Conservation (phyloP, 2,329 filamentous ascomycete genomes). For the Penicillium sp. region DNA sequence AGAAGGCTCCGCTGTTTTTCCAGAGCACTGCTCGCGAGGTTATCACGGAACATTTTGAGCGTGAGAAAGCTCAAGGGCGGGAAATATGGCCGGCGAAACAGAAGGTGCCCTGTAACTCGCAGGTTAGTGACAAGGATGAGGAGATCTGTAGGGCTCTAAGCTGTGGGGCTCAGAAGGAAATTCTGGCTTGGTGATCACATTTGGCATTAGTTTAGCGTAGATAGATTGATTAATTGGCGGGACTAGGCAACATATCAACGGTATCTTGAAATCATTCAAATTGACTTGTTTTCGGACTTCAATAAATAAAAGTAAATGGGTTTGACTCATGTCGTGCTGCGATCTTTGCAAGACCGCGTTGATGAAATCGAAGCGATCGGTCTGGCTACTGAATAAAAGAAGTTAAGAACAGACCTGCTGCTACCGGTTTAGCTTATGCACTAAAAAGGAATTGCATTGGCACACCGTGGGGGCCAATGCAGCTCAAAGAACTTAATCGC, state of each 20-base stretch:
- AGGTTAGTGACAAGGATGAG: conserved; percentile 27
- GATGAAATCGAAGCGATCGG: too few species aligned
- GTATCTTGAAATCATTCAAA: background rate
- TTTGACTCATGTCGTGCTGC: too few species aligned
- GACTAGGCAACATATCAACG: background rate
- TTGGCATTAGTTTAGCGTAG: background rate
- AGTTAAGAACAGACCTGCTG: too few species aligned
- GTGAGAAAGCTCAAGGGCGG: conserved; percentile 46
- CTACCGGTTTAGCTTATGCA: too few species aligned
- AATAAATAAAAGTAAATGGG: too few species aligned
- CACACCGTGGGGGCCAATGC: too few species aligned
- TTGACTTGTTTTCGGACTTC: too few species aligned
- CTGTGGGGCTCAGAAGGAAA: conserved; percentile 24
- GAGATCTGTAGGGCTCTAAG: conserved; percentile 21
- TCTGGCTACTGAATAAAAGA: too few species aligned
- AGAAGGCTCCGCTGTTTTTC: conserved; percentile 61
- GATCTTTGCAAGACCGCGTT: too few species aligned
- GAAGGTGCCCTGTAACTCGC: conserved; percentile 17
- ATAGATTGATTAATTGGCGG: background rate
- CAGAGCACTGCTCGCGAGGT: conserved; percentile 54
- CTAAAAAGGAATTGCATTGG: too few species aligned
- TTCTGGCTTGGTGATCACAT: conserved; percentile 24
- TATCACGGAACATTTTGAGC: conserved; percentile 50
- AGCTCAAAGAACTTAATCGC: too few species aligned
- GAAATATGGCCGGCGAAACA: conserved; percentile 56